Conservation (phyloP, 441 rosid species). For the Dalechampia spathulata region DNA sequence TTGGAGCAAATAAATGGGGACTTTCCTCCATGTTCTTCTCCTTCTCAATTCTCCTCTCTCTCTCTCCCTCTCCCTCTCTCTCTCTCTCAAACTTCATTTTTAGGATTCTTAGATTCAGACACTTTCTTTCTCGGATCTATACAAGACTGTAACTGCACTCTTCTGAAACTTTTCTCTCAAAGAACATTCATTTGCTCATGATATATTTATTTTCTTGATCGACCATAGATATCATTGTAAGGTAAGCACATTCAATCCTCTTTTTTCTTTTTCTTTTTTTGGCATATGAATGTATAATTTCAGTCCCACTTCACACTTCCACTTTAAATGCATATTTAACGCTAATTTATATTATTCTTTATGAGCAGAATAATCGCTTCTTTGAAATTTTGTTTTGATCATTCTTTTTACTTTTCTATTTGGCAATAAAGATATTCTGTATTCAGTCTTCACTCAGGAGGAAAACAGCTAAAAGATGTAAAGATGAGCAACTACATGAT, state of each 20-base stretch:
- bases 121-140: slow-evolving; percentile 19
- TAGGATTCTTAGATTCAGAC: slow-evolving; percentile 17
- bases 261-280: background rate
- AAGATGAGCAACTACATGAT: no score
- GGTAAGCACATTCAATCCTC: background rate
- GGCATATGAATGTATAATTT: background rate
- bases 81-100: slow-evolving; percentile 9
- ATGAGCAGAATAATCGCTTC: no score
- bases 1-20: slow-evolving; percentile 52
- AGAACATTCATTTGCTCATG: slow-evolving; percentile 12
- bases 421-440: no score
- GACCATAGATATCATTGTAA: background rate
- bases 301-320: background rate
- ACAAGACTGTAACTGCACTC: slow-evolving; percentile 12
- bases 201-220: slow-evolving; percentile 10
- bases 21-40: slow-evolving; percentile 24
- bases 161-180: slow-evolving; percentile 18
- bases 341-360: no score
- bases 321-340: background rate
- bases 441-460: background rate
- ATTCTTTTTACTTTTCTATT: no score
- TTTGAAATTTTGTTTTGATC: no score
- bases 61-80: background rate
- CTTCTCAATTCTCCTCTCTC: slow-evolving; percentile 17
- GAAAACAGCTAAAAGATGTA: background rate